phyloP scores from a whole-genome alignment of 1,139 yeast genomes.

The Lodderomyces margitis region DNA sequence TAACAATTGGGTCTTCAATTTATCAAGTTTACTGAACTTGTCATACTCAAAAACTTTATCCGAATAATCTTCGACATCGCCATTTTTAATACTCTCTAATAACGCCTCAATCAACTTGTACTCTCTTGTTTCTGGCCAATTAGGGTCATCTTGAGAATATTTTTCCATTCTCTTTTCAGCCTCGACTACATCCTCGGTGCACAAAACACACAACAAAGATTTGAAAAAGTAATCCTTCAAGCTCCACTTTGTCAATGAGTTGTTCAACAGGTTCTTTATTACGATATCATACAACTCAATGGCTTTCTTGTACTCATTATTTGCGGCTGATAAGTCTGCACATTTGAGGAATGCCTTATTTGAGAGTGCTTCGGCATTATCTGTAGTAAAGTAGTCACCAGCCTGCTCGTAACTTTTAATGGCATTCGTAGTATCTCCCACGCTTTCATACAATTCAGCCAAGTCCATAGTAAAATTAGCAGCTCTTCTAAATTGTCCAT shows the following conservation, averaged over 20 bases:
- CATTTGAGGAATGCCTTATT: conserved; percentile 86
- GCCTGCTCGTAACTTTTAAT: conserved; percentile 83
- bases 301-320: conserved; percentile 71
- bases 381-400: conserved; percentile 93
- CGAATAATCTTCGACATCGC: conserved; percentile 76
- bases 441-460: conserved; percentile 78
- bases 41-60: conserved; percentile 80
- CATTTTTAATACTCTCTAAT: conserved; percentile 70
- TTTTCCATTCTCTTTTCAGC: conserved; percentile 71
- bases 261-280: conserved; percentile 72
- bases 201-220: conserved; percentile 77
- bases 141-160: conserved; percentile 69
- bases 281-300: conserved; percentile 73
- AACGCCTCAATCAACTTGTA: conserved; percentile 63
- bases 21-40: conserved; percentile 85
- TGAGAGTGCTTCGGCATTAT: conserved; percentile 88
- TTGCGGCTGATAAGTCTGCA: conserved; percentile 84
- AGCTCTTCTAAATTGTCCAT: conserved; percentile 95
- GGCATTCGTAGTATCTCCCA: conserved; percentile 67
- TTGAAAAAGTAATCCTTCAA: conserved; percentile 89
- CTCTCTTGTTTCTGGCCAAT: conserved; percentile 79
- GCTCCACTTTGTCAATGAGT: conserved; percentile 82
- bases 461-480: conserved; percentile 92
- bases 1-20: conserved; percentile 85
- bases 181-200: conserved; percentile 81